Base-by-base conservation (phyloP, 2,329 filamentous ascomycete genomes). In the Penicillium sp. region DNA sequence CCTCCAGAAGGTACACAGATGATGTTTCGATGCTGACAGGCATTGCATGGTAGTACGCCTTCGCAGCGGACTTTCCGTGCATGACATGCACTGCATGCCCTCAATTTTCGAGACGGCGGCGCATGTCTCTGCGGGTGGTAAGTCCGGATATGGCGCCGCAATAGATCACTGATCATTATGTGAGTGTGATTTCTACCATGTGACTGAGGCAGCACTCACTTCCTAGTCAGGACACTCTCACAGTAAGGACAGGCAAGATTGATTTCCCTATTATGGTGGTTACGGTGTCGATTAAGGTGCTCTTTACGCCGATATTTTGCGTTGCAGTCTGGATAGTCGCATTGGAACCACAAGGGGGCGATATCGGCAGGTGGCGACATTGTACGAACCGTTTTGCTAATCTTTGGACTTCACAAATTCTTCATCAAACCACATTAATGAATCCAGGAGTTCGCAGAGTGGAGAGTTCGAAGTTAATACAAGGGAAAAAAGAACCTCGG, bases 241-340 rank as follows among this genome's bases (percentile, higher is more conserved):
- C 57, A 59, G 39, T 55, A 47, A 26, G 50, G 49, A 46, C 57
- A 59, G 11, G 48, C 26, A 27, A 53, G 40, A 27, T 34, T 43
- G 35, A 11, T 45, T 18, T 45, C 32, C 33, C 36, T 24, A n/a
- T 37, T 26, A 49, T 55, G 52, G 29, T 47, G 45, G 6, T 43
- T 48, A 8, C 25, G 34, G 37, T 61, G 59, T 33, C 58, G 52
- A 33, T 55, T 52, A 5, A 61, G 44, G 46, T 61, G 59, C 44
- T 61, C 59, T 49, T 55, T 61, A 39, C 55, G 59, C 13, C 39
- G 51, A 50, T 62, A 61, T 25, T 39, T 50, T 4, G 55, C 51
- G n/a, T 38, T 46, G 36, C 59, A 61, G 29, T 42, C 51, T 6
- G 58, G 58, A 39, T 53, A 47, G 11, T 41, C 29, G 32, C 59